phyloP scores from a whole-genome alignment of 1,284 basidiomycete genomes.

The Erythrobasidium hasegawianum region DNA sequence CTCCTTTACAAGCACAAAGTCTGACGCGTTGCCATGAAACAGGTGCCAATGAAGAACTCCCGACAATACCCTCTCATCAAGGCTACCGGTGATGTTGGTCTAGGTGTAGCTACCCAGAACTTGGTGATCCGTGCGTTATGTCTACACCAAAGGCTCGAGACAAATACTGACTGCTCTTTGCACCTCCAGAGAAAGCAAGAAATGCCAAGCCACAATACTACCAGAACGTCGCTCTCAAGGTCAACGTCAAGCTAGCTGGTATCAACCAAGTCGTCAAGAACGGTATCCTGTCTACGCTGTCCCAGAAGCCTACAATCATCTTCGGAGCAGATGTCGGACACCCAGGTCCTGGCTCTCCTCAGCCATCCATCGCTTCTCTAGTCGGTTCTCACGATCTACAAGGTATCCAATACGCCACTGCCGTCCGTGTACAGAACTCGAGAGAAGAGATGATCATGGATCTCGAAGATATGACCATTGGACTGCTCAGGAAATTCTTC shows the following conservation, averaged over 20 bases:
- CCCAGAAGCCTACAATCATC: constrained; percentile 25
- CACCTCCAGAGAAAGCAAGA: constrained; percentile 22
- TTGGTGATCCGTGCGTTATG: constrained; percentile 25
- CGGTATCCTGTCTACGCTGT: constrained; percentile 7
- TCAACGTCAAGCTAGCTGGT: constrained; percentile 76
- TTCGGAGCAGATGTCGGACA: constrained; percentile 33
- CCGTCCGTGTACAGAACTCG: constrained; percentile 26
- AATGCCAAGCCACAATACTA: constrained; percentile 32
- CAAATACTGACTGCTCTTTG: not conserved
- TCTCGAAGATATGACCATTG: constrained; percentile 63
- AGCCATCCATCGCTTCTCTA: constrained; percentile 33
- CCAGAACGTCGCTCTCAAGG: constrained; percentile 54
- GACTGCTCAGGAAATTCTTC: constrained; percentile 60
- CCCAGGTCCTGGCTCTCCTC: constrained; percentile 29
- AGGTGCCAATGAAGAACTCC: constrained; percentile 34
- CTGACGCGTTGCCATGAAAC: too few relatives aligned
- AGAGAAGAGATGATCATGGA: constrained; percentile 63
- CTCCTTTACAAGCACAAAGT: too few relatives aligned
- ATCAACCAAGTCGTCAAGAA: constrained; percentile 57
- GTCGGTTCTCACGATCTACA: constrained; percentile 30
- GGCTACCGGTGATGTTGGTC: constrained; percentile 23
- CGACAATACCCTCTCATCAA: constrained; percentile 31
- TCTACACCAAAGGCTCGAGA: not conserved
- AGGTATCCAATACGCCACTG: constrained; percentile 27
- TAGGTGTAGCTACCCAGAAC: constrained; percentile 35